Evolutionary conservation across 139 green algal species (phyloP).

Genomic region (Volvox africanus): DNA sequence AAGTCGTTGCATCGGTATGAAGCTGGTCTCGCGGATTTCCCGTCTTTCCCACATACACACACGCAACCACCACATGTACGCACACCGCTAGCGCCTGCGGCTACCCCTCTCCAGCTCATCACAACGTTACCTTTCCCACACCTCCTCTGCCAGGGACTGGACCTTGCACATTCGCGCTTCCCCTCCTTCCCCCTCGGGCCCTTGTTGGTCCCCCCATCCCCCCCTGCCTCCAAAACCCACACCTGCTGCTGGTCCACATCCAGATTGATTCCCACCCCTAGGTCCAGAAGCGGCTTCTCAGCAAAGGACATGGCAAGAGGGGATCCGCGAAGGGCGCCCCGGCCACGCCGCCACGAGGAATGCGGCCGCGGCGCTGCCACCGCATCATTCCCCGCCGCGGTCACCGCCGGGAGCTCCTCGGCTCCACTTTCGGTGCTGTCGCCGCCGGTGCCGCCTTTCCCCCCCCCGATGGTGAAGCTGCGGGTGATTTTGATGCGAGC

Average conservation of each 20-base stretch:
- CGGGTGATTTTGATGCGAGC: conserved; percentile 77
- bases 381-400: background rate
- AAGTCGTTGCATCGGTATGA: no score
- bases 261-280: conserved; percentile 59
- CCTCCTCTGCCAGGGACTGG: no score
- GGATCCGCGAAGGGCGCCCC: background rate
- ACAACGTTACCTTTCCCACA: no score
- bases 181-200: background rate
- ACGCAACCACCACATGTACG: no score
- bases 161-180: no score
- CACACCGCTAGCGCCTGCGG: no score
- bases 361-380: background rate
- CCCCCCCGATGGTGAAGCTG: conserved; percentile 56
- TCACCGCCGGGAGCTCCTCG: background rate
- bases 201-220: no score
- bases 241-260: conserved; percentile 63
- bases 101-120: no score
- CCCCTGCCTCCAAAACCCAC: background rate
- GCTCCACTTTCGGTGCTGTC: background rate
- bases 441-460: conserved; percentile 1
- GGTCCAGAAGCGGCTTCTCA: conserved; percentile 56
- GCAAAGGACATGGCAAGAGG: background rate
- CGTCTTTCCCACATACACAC: no score
- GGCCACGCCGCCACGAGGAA: no score
- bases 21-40: no score